phyloP scores from a whole-genome alignment of 1,284 basidiomycete genomes.

The Trichosporon sp. region DNA sequence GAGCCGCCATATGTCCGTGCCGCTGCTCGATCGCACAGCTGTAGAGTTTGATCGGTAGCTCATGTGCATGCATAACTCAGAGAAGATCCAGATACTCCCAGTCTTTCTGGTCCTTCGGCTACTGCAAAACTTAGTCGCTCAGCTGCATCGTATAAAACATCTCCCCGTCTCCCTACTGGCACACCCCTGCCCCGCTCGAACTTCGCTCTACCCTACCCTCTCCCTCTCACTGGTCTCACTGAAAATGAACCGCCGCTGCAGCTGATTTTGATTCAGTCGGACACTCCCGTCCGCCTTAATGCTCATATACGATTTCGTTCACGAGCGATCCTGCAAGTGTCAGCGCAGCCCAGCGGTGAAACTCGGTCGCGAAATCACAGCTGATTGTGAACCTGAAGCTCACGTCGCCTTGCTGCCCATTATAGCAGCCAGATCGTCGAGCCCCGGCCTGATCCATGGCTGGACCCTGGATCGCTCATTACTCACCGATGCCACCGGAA shows the following conservation, averaged over 20 bases:
- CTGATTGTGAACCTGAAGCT: background rate
- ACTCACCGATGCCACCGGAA: conserved; percentile 26
- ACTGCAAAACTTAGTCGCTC: background rate
- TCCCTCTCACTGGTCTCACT: too few relatives aligned
- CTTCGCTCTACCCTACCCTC: too few relatives aligned
- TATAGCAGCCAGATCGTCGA: background rate
- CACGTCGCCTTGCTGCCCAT: background rate
- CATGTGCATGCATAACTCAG: background rate
- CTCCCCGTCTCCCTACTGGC: too few relatives aligned
- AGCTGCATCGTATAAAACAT: background rate
- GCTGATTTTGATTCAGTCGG: too few relatives aligned
- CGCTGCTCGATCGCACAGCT: background rate
- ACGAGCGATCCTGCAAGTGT: conserved; percentile 60
- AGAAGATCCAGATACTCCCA: background rate
- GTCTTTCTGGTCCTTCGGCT: background rate
- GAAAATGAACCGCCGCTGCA: too few relatives aligned
- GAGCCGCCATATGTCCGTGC: background rate
- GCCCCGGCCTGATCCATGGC: background rate
- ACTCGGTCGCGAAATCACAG: background rate
- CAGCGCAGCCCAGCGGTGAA: background rate
- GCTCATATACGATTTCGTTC: conserved; percentile 61
- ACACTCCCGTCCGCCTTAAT: too few relatives aligned
- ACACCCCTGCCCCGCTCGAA: too few relatives aligned
- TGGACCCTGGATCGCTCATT: background rate
- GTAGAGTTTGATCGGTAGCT: background rate